A percentile compares a stretch with the other conserved stretches of the same genome.
These are phyloP conservation scores for Luffa acutangula DNA, from an alignment of 306 rosid genomes.

Conservation along the genomic window DNA sequence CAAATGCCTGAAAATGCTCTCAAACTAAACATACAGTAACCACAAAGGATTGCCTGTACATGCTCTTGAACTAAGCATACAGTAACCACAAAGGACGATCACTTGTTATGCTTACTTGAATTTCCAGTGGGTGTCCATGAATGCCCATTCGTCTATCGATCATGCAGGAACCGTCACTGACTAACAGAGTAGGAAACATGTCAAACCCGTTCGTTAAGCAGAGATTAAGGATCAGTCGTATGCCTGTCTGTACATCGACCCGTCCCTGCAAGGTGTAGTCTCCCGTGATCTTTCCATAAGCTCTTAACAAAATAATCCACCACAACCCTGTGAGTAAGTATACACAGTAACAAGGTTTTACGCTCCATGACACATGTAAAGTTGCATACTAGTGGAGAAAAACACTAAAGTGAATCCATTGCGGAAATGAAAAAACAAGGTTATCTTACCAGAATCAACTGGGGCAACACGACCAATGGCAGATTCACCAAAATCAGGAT, in stretches of 20 bases:
- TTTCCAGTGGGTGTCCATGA: conserved; percentile 94
- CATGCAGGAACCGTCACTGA: conserved; percentile 95
- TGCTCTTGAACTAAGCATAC: background rate
- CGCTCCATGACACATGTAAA: background rate
- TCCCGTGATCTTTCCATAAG: conserved; percentile 83
- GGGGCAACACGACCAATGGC: conserved; percentile 97
- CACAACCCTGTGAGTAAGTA: conserved; percentile 48
- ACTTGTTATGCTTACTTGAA: conserved; percentile 43
- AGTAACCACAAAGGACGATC: background rate
- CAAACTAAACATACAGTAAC: background rate
- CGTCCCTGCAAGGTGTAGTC: conserved; percentile 82
- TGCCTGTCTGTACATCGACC: conserved; percentile 87
- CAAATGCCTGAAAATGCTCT: background rate
- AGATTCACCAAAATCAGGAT: conserved; percentile 96
- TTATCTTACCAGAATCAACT: conserved; percentile 68
- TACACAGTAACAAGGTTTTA: background rate
- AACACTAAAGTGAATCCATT: background rate
- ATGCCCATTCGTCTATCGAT: conserved; percentile 96
- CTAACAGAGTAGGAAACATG: conserved; percentile 85
- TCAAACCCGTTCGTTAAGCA: conserved; percentile 85
- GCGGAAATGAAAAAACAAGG: background rate
- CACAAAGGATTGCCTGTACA: background rate
- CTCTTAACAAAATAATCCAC: conserved; percentile 94
- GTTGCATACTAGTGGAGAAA: background rate
- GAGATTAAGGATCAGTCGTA: conserved; percentile 64